Evolutionary conservation across 495 filamentous ascomycete species (phyloP), one percentile per base, ranked within the genome.

Genomic region (Achaetomiella virescens): DNA sequence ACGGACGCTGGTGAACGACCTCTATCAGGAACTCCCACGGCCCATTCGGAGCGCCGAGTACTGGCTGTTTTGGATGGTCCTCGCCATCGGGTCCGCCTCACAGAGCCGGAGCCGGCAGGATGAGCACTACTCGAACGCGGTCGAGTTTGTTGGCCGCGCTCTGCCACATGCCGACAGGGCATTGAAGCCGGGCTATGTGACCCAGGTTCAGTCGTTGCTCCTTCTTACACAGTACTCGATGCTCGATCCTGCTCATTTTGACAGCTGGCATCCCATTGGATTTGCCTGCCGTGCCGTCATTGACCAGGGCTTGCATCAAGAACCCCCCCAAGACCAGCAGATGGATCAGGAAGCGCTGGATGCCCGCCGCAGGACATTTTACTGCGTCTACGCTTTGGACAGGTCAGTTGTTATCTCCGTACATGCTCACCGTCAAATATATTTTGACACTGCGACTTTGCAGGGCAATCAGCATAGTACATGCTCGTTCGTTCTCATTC

Each of bases 241-340:
- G 70, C 75, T 95, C 29, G 90, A 96, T 64, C 91, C 91, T 14
- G 78, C 80, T 36, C 90, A 91, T 65, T 95, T 96, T 65, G 88
- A 93, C 54, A 87, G 84, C 62, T 96, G 92, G 90, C 89, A 90
- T 54, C 68, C 96, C 48, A 86, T 95, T 49, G 92, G 91, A 24
- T 88, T 91, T 64, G 89, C 90, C 15, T 87, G 86, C 38, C 81
- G 91, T 48, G 88, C 86, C 20, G 84, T 89, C 64, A 78, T 95
- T 31, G 92, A 97, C 72, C 72, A 96, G 20, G 92, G 92, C 2
- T 78, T 92, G 42, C 92, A 96, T 66, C 90, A 96, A 67, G 90
- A 96, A 52, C 87, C 89, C 0, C 81, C 86, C n/a, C 74, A 81
- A 40, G 82, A 83, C 52, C 73, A 82, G 15, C 59, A 81, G 14